Base-by-base conservation (phyloP, 768 basidiomycete species). In the Lanmaoa rubissima region DNA sequence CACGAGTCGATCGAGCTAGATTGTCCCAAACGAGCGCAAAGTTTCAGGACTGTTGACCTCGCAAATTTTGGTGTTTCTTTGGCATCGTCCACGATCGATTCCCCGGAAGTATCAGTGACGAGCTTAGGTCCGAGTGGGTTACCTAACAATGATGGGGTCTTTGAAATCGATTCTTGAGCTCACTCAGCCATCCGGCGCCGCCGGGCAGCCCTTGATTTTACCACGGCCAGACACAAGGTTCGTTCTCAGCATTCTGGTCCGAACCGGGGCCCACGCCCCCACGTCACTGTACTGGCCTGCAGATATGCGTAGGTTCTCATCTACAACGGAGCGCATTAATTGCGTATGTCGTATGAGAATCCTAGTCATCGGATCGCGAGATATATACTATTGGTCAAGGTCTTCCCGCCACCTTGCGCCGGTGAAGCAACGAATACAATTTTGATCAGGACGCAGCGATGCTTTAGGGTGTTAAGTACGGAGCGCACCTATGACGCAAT, bases 151-250 rank as follows among this genome's bases (percentile, higher is more conserved):
- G 21, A 19, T 17, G n/a, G 17, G 28, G 26, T 21, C 14, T 34
- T 19, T 5, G 17, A 19, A 45, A 54, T 26, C 24, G 14, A 26
- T 34, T 14, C 14, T 24, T 12, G 44, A 34, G 14, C 41, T 36
- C 26, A 34, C 57, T 42, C 41, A 3, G 8, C 32, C 36, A 17
- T 13, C 47, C 32, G 19, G 52, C 52, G 60, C 48, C 40, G 46
- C 50, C 50, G 60, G 40, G 14, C 43, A 28, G 39, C 31, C 21
- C 42, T 64, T 58, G 49, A 38, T 51, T 54, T 61, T 38, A 11
- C 19, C 41, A 35, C 24, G 32, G 34, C 19, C 21, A 21, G 41
- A 24, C 28, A 31, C 17, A 31, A 54, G 28, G 36, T 24, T 21
- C 9, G 21, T 34, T 51, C 48, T 31, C 28, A 31, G 46, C 52